These are phyloP conservation scores for Cladobotryum protrusum DNA, from an alignment of 2,329 filamentous ascomycete species.

Conservation along the genomic window DNA sequence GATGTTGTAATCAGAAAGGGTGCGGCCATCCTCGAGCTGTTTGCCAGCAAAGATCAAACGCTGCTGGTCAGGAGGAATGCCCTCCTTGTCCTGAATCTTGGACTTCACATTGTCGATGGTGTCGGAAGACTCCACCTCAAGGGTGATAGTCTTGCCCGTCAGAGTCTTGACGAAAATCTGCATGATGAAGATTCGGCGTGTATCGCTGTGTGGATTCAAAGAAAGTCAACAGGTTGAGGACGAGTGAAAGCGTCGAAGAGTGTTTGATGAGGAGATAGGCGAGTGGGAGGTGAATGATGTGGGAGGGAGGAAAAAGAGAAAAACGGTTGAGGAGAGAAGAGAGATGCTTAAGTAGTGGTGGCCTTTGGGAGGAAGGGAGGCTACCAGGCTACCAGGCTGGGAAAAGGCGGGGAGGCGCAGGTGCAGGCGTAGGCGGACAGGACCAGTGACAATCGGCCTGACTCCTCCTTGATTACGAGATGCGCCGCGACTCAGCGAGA, in stretches of 20 bases:
- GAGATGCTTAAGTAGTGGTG: slow-evolving; percentile 27
- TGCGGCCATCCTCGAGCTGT: slow-evolving; percentile 84
- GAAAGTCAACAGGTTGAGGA: slow-evolving; percentile 6
- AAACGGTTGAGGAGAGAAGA: slow-evolving; percentile 18
- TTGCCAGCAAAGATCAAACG: slow-evolving; percentile 95
- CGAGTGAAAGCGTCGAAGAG: not conserved
- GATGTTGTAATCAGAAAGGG: slow-evolving; percentile 51
- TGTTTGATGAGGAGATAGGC: slow-evolving; percentile 9
- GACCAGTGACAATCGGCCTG: too few relatives aligned
- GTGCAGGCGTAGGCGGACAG: too few relatives aligned
- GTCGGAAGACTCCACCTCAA: slow-evolving; percentile 78
- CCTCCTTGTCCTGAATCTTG: slow-evolving; percentile 99
- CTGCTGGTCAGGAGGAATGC: slow-evolving; percentile 93
- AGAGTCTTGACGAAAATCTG: slow-evolving; percentile 83
- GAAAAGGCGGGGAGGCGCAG: slow-evolving; percentile 25
- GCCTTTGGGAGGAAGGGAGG: slow-evolving; percentile 14
- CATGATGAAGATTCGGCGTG: slow-evolving; percentile 5
- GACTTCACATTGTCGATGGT: slow-evolving; percentile 97
- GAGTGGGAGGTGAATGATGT: slow-evolving; percentile 13
- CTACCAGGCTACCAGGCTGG: slow-evolving; percentile 15
- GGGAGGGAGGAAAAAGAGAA: slow-evolving; percentile 15
- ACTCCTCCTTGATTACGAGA: slow-evolving; percentile 17
- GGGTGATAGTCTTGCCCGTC: slow-evolving; percentile 58
- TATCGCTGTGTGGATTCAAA: slow-evolving; percentile 19
- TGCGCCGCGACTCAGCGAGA: too few relatives aligned